Percentiles rank a stretch among this genome's conserved stretches.
Evolutionary conservation across 768 basidiomycete genomes (phyloP).

Genomic region (Russula ochroleuca): DNA sequence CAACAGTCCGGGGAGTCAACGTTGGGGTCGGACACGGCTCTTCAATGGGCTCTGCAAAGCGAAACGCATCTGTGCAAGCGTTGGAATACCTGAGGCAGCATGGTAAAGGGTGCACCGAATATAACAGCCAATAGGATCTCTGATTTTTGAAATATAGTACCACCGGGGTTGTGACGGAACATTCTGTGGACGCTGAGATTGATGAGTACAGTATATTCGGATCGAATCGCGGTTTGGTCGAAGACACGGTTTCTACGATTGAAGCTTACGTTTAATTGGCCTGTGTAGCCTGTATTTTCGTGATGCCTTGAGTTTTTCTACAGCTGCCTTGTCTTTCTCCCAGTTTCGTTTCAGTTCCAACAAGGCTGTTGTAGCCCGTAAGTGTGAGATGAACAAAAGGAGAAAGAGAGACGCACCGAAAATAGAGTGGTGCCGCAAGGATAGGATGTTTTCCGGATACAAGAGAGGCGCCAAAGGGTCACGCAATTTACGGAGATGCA

Average conservation of each 20-base stretch:
- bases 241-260: no score
- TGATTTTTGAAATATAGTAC: background rate
- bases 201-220: background rate
- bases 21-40: slow-evolving; percentile 20
- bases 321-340: slow-evolving; percentile 83
- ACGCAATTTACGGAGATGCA: no score
- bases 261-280: background rate
- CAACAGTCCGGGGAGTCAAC: slow-evolving; percentile 17
- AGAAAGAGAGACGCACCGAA: slow-evolving; percentile 39
- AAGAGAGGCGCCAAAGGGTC: no score
- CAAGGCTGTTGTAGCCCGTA: slow-evolving; percentile 40
- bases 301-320: slow-evolving; percentile 73
- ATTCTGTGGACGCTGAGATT: background rate
- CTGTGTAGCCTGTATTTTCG: slow-evolving; percentile 86
- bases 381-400: slow-evolving; percentile 16
- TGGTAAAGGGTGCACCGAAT: background rate
- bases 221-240: background rate
- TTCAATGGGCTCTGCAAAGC: slow-evolving; percentile 16
- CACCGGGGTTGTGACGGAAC: background rate
- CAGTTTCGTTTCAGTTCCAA: slow-evolving; percentile 71
- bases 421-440: no score
- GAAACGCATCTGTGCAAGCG: slow-evolving; percentile 19
- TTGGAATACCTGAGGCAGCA: slow-evolving; percentile 14
- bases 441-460: no score
- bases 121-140: background rate